phyloP scores from a whole-genome alignment of 352 stramenopile genomes.

The Peronospora farinosa region DNA sequence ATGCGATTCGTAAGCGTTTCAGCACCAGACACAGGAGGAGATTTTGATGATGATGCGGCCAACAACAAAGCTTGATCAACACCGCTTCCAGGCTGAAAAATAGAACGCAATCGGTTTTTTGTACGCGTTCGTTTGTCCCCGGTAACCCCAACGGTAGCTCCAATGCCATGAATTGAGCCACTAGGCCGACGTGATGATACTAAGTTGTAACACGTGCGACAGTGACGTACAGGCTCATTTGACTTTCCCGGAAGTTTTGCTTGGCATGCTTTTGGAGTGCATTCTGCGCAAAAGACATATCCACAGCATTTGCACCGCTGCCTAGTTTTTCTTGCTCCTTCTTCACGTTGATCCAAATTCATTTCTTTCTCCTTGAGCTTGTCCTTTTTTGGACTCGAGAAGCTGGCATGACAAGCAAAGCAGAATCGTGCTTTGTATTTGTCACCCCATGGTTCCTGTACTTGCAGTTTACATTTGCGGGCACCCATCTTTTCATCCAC shows the following conservation, averaged over 20 bases:
- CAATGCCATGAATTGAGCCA: conserved; percentile 37
- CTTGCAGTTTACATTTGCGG: conserved; percentile 55
- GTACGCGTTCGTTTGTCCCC: conserved; percentile 28
- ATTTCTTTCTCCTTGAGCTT: conserved; percentile 14
- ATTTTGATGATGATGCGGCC: conserved; percentile 11
- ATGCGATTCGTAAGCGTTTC: conserved; percentile 66
- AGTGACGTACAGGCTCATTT: conserved; percentile 66
- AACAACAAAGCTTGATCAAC: conserved; percentile 15
- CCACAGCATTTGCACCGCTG: conserved; percentile 79
- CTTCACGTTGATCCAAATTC: conserved; percentile 11
- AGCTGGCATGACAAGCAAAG: conserved; percentile 65
- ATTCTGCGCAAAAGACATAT: conserved; percentile 74
- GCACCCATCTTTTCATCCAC: conserved; percentile 42
- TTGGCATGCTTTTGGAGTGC: conserved; percentile 68
- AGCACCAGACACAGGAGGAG: conserved; percentile 5
- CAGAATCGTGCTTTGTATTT: conserved; percentile 65
- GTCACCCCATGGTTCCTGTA: conserved; percentile 76
- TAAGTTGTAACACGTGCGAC: conserved; percentile 71
- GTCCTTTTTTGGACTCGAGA: conserved; percentile 42
- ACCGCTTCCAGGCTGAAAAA: conserved; percentile 43
- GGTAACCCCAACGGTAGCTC: conserved; percentile 22
- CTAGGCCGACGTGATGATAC: conserved; percentile 57
- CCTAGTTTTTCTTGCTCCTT: conserved; percentile 31
- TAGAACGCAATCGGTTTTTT: conserved; percentile 50
- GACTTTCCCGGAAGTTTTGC: conserved; percentile 57